These are phyloP conservation scores for Pestalotiopsis sp. DNA, from an alignment of 2,329 filamentous ascomycete species.

Conservation along the genomic window DNA sequence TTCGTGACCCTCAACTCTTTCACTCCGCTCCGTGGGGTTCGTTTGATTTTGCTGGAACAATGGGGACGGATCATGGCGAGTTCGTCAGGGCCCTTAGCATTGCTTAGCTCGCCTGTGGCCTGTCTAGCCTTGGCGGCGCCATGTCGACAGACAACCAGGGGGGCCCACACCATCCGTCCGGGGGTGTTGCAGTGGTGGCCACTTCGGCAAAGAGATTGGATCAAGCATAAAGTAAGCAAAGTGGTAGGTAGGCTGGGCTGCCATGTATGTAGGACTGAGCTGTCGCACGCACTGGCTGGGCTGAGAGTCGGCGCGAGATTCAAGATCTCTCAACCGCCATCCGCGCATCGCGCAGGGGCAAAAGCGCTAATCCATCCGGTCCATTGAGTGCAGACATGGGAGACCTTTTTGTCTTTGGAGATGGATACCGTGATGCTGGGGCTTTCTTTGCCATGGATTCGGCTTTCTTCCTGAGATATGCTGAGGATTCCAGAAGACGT, in stretches of 20 bases:
- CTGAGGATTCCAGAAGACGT: not conserved
- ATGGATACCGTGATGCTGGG: not conserved
- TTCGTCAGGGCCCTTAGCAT: slow-evolving; percentile 2
- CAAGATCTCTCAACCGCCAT: slow-evolving; percentile 4
- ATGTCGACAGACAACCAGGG: slow-evolving; percentile 1
- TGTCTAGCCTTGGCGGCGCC: slow-evolving; percentile 13
- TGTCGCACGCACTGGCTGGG: not conserved
- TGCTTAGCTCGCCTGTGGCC: not conserved
- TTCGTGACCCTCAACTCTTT: not conserved
- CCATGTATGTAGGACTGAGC: not conserved
- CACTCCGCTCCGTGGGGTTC: slow-evolving; percentile 9
- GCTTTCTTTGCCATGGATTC: not conserved
- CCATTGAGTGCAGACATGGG: not conserved
- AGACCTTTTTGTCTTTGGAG: not conserved
- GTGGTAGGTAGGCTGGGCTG: not conserved
- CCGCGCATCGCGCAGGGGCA: not conserved
- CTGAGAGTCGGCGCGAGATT: slow-evolving; percentile 7
- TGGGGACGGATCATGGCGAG: slow-evolving; percentile 1
- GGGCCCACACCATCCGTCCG: slow-evolving; percentile 7
- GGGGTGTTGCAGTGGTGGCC: slow-evolving; percentile 4
- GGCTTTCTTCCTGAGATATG: not conserved
- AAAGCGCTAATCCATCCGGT: not conserved
- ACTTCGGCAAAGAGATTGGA: slow-evolving; percentile 16
- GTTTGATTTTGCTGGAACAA: slow-evolving; percentile 15
- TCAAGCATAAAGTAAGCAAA: slow-evolving; percentile 13